These are phyloP conservation scores for Centaurea solstitialis DNA, from an alignment of 129 eudicot genomes.

Conservation along the genomic window DNA sequence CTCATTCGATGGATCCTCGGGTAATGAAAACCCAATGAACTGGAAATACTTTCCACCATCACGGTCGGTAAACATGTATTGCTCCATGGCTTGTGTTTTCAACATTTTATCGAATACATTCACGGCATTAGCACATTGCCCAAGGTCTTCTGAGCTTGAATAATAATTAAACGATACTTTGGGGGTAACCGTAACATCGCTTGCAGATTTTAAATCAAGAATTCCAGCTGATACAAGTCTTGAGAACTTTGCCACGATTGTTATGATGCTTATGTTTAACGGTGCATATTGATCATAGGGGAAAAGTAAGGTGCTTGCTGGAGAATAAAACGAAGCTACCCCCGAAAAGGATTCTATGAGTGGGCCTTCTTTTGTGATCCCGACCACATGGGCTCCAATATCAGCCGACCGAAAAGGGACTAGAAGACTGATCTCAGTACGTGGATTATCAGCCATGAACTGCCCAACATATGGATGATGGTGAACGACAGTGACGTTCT, in stretches of 20 bases:
- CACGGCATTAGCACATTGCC: slow-evolving; percentile 15
- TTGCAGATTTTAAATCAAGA: neutral
- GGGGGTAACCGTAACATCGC: slow-evolving; percentile 16
- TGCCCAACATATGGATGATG: slow-evolving; percentile 32
- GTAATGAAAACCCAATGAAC: slow-evolving; percentile 12
- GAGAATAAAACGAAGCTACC: neutral
- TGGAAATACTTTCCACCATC: slow-evolving; percentile 11
- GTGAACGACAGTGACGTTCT: slow-evolving; percentile 17
- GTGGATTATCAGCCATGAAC: slow-evolving; percentile 28
- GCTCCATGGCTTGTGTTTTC: slow-evolving; percentile 27
- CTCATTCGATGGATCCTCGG: neutral
- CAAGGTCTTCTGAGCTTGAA: slow-evolving; percentile 12
- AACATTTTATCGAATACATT: slow-evolving; percentile 13
- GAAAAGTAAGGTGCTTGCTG: slow-evolving; percentile 9
- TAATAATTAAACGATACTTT: slow-evolving; percentile 19
- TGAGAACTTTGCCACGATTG: neutral
- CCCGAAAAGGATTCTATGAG: neutral
- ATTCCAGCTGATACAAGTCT: slow-evolving; percentile 18
- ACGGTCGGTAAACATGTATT: slow-evolving; percentile 28
- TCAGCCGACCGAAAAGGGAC: slow-evolving; percentile 5
- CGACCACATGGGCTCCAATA: slow-evolving; percentile 7
- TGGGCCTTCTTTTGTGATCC: slow-evolving; percentile 21
- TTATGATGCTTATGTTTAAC: slow-evolving; percentile 3
- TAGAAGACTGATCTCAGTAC: slow-evolving; percentile 8
- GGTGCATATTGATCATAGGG: slow-evolving; percentile 11